Conservation (phyloP, 2,329 filamentous ascomycete genomes). For the Amylocarpus encephaloides region DNA sequence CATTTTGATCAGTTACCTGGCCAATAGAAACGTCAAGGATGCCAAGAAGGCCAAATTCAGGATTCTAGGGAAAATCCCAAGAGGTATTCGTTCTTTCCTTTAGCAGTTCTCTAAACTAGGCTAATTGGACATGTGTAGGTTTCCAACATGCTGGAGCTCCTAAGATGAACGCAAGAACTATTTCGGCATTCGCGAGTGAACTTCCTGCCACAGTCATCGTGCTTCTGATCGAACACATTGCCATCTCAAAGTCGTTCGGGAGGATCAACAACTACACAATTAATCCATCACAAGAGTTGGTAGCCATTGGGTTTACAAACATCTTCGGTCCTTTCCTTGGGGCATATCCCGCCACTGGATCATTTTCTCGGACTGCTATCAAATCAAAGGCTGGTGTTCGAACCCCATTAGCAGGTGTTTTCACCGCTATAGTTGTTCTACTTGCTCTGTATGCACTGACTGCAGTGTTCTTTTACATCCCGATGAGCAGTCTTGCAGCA, state of each 20-base stretch:
- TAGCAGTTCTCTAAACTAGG: not conserved
- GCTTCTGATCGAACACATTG: conserved; percentile 93
- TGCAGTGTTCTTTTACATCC: conserved; percentile 90
- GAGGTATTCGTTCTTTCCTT: conserved; percentile 42
- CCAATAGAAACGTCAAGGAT: conserved; percentile 57
- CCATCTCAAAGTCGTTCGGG: conserved; percentile 97
- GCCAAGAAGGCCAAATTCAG: conserved; percentile 60
- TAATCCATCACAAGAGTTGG: conserved; percentile 90
- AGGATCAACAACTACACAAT: conserved; percentile 95
- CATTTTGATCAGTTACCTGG: conserved; percentile 81
- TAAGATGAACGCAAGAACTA: conserved; percentile 56
- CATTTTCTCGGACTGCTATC: conserved; percentile 93
- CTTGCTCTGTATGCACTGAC: conserved; percentile 86
- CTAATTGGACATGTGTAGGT: conserved; percentile 38
- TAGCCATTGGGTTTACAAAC: conserved; percentile 88
- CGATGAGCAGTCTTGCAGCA: conserved; percentile 69
- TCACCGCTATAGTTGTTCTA: conserved; percentile 79
- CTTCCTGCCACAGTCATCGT: conserved; percentile 86
- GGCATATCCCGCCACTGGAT: conserved; percentile 87
- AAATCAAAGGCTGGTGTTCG: conserved; percentile 95
- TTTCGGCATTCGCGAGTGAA: conserved; percentile 62
- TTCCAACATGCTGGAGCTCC: conserved; percentile 78
- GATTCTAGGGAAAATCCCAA: conserved; percentile 70
- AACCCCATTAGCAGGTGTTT: conserved; percentile 82
- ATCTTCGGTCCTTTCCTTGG: conserved; percentile 87